These are phyloP conservation scores for Phytopythium litorale DNA, from an alignment of 352 stramenopile genomes.

Conservation along the genomic window DNA sequence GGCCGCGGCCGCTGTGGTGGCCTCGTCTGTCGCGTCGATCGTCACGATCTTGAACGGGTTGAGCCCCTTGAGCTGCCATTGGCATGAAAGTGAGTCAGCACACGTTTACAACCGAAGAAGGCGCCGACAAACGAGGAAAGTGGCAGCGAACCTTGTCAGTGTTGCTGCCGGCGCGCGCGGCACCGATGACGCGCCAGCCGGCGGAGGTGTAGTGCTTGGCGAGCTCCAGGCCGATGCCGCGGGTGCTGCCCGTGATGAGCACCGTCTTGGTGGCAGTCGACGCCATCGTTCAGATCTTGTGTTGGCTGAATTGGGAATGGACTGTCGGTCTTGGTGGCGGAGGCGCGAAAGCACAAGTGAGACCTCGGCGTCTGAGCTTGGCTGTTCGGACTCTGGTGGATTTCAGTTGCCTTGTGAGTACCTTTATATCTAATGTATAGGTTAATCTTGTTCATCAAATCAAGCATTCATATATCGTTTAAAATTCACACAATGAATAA, in stretches of 20 bases:
- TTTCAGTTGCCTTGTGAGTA: too few relatives aligned
- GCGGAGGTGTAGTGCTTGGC: slow-evolving; percentile 32
- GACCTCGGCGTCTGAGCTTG: too few relatives aligned
- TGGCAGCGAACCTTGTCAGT: slow-evolving; percentile 21
- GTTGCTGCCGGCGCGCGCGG: slow-evolving; percentile 22
- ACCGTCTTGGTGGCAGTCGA: slow-evolving; percentile 26
- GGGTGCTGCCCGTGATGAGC: slow-evolving; percentile 39
- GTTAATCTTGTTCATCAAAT: too few relatives aligned
- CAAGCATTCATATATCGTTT: too few relatives aligned
- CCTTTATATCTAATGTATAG: too few relatives aligned
- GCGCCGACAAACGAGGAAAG: too few relatives aligned
- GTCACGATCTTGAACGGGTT: slow-evolving; percentile 32
- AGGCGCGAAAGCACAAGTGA: not conserved
- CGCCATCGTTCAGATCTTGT: not conserved
- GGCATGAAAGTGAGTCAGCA: not conserved
- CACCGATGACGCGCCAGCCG: slow-evolving; percentile 41
- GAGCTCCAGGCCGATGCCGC: slow-evolving; percentile 38
- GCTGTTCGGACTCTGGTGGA: too few relatives aligned
- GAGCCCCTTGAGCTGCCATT: slow-evolving; percentile 16
- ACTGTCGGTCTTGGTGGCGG: not conserved
- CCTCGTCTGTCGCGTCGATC: slow-evolving; percentile 40
- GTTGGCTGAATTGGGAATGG: not conserved
- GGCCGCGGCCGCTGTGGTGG: slow-evolving; percentile 32
- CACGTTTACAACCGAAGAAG: not conserved
- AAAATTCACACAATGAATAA: too few relatives aligned